phyloP scores from a whole-genome alignment of 2,329 filamentous ascomycete genomes.

The Didymella keratinophila region DNA sequence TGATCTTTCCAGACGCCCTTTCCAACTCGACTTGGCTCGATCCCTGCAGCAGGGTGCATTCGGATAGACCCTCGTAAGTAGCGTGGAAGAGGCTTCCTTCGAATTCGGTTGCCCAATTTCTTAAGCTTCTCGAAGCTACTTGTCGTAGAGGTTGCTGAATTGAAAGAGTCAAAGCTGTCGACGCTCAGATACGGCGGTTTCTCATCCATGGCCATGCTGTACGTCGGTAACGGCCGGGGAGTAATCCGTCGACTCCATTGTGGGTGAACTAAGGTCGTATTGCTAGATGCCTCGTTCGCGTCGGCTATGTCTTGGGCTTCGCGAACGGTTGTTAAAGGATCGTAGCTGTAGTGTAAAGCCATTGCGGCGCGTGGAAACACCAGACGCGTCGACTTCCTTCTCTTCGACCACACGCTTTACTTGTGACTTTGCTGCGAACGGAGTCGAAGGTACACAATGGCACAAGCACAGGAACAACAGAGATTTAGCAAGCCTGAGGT shows the following conservation, averaged over 20 bases:
- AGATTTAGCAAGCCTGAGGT: not conserved
- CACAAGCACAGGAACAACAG: not conserved
- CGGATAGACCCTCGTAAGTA: slow-evolving; percentile 26
- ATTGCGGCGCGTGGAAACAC: slow-evolving; percentile 3
- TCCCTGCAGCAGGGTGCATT: slow-evolving; percentile 32
- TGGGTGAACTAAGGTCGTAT: not conserved
- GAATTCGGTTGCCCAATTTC: slow-evolving; percentile 26
- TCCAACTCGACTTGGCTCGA: slow-evolving; percentile 34
- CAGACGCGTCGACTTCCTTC: not conserved
- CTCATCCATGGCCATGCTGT: slow-evolving; percentile 7
- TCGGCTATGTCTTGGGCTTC: slow-evolving; percentile 24
- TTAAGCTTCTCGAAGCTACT: slow-evolving; percentile 27
- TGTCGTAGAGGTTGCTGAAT: slow-evolving; percentile 24
- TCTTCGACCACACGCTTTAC: not conserved
- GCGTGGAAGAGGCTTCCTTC: slow-evolving; percentile 30
- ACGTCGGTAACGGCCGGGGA: slow-evolving; percentile 7
- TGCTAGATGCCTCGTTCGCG: slow-evolving; percentile 4
- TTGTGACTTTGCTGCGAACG: not conserved
- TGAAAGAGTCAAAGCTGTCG: slow-evolving; percentile 28
- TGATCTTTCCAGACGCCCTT: slow-evolving; percentile 43
- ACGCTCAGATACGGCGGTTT: slow-evolving; percentile 18
- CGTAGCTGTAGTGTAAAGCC: slow-evolving; percentile 26
- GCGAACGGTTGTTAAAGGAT: slow-evolving; percentile 21
- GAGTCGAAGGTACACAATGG: not conserved
- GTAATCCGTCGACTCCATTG: slow-evolving; percentile 12